Evolutionary conservation across 129 eudicot species (phyloP), one percentile per base, ranked within the genome.

Genomic region (Helichrysum umbraculigerum): DNA sequence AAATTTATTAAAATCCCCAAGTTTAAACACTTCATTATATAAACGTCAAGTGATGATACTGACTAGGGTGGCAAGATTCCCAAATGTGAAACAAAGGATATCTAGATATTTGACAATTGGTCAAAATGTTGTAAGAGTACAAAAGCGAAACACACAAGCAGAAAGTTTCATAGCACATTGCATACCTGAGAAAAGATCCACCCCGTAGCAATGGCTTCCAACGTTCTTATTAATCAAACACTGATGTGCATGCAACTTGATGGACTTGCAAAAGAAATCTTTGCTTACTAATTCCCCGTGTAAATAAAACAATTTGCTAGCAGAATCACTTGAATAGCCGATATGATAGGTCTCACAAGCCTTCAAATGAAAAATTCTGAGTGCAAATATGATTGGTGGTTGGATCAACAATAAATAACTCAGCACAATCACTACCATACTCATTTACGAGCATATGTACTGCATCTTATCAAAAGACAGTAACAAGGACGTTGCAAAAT

Each of bases 211-310:
- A 58, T 60, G 86, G 61, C 68, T 68, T 14, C 64, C 28, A 8
- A 68, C 74, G 32, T 77, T 74, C 70, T 44, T 65, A 29, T 44
- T 47, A 37, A 86, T 54, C 66, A 80, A 76, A 75, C 88, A 87
- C 70, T 67, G 65, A 50, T 83, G 70, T 34, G 73, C 74, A 30
- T 71, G 84, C 57, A 66, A 57, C 57, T 72, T 78, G 77, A 91
- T 70, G 39, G 85, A 75, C 64, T 89, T 80, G 75, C 96, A 92
- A 83, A 92, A 92, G 34, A 80, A 73, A 61, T 77, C 78, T 68
- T 77, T 78, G 62, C 83, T 88, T 50, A 87, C 92, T 76, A 85
- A 85, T 78, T 78, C 80, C 9, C 86, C 88, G 37, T 92, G 80
- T 70, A 89, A 66, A 71, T 85, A 92, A 74, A 83, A 89, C 44